phyloP scores from a whole-genome alignment of 2,329 filamentous ascomycete species.

The Phoma herbarum region DNA sequence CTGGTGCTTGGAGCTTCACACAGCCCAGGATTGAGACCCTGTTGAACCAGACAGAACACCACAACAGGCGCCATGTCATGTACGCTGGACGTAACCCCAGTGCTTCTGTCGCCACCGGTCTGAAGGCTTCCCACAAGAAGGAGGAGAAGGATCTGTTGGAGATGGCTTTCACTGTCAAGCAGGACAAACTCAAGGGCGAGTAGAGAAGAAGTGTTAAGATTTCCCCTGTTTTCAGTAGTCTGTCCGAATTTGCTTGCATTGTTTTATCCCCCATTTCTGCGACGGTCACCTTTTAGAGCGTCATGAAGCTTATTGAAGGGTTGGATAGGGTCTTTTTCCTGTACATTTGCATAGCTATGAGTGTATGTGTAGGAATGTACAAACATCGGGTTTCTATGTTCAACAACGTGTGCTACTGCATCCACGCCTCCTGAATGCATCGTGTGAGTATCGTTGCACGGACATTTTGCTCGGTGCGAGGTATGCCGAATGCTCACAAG shows the following conservation, averaged over 20 bases:
- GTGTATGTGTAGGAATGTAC: constrained; percentile 46
- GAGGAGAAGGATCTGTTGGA: constrained; percentile 87
- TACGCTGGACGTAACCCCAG: constrained; percentile 95
- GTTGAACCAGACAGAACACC: constrained; percentile 89
- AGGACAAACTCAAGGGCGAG: constrained; percentile 73
- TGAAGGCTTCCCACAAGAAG: constrained; percentile 87
- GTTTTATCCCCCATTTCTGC: constrained; percentile 28
- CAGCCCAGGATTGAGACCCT: constrained; percentile 97
- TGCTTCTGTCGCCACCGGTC: constrained; percentile 90
- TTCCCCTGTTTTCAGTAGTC: constrained; percentile 18
- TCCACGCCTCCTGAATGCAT: background rate
- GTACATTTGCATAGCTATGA: constrained; percentile 41
- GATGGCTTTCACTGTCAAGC: constrained; percentile 69
- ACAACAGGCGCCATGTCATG: constrained; percentile 94
- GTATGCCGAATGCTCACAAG: constrained; percentile 18
- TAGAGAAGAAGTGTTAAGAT: constrained; percentile 43
- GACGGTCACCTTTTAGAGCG: constrained; percentile 13
- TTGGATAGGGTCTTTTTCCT: constrained; percentile 29
- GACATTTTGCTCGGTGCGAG: constrained; percentile 21
- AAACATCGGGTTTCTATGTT: constrained; percentile 33
- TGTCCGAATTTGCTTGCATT: constrained; percentile 28
- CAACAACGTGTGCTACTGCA: background rate
- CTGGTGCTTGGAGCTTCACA: constrained; percentile 95
- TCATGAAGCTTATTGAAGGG: constrained; percentile 18
- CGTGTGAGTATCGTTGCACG: constrained; percentile 6